Conservation (phyloP, 352 stramenopile species). For the Phytophthora hybrid region DNA sequence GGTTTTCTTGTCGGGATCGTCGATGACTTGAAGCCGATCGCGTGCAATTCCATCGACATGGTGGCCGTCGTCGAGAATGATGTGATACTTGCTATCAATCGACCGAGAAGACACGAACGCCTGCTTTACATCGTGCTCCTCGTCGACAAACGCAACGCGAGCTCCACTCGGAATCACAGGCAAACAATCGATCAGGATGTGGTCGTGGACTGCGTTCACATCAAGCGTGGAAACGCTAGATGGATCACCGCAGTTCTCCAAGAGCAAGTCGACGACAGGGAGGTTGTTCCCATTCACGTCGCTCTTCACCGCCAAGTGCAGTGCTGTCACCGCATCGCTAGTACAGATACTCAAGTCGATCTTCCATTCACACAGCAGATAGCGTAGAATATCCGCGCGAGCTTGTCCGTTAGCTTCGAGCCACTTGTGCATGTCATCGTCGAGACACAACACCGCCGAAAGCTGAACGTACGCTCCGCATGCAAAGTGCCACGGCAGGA, state of each 20-base stretch:
- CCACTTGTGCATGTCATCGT: conserved; percentile 53
- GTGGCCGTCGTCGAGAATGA: conserved; percentile 58
- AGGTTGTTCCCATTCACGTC: conserved; percentile 58
- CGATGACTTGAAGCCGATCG: conserved; percentile 41
- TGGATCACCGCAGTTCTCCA: conserved; percentile 22
- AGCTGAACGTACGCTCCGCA: conserved; percentile 64
- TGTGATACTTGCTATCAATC: conserved; percentile 58
- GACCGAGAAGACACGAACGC: conserved; percentile 59
- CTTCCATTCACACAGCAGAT: conserved; percentile 41
- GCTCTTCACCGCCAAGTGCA: conserved; percentile 64
- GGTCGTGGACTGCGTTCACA: conserved; percentile 73
- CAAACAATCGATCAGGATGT: conserved; percentile 55
- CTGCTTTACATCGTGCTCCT: conserved; percentile 29
- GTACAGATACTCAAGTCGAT: conserved; percentile 46
- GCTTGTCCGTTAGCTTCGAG: conserved; percentile 52
- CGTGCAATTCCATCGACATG: conserved; percentile 54
- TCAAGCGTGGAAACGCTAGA: background rate
- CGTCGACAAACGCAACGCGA: conserved; percentile 21
- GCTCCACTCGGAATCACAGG: conserved; percentile 45
- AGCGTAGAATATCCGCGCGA: conserved; percentile 50
- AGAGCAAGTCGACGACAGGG: conserved; percentile 56
- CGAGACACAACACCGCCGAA: conserved; percentile 46
- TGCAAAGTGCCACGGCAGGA: conserved; percentile 71
- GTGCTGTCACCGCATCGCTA: conserved; percentile 46
- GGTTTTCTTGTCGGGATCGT: conserved; percentile 3